Conservation (phyloP, 495 filamentous ascomycete genomes). For the Hypoxylon lienhwacheense region DNA sequence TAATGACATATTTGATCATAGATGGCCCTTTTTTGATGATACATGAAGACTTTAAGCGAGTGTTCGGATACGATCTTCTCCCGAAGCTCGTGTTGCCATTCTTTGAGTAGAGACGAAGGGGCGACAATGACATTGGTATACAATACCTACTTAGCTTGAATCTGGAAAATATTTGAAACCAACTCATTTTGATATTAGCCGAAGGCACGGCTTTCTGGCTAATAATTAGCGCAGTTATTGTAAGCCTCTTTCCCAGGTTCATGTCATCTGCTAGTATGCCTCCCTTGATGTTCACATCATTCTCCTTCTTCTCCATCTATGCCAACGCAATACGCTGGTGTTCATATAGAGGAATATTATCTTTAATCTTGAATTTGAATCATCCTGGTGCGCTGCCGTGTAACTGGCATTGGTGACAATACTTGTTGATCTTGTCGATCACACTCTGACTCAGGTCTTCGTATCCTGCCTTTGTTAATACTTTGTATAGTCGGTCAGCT, state of each 20-base stretch:
- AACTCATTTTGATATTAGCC: conserved; percentile 95
- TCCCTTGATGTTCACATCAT: conserved; percentile 66
- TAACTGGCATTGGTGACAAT: background rate
- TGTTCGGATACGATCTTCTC: conserved; percentile 75
- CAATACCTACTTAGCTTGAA: conserved; percentile 52
- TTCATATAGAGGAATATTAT: conserved; percentile 66
- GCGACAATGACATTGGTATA: conserved; percentile 86
- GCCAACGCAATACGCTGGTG: conserved; percentile 76
- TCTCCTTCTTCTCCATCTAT: conserved; percentile 78
- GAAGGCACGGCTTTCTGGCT: conserved; percentile 43
- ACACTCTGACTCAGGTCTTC: background rate
- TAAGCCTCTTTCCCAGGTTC: conserved; percentile 30
- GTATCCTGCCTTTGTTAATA: background rate
- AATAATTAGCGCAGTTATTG: conserved; percentile 15
- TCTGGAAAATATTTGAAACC: conserved; percentile 68
- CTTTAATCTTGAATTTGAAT: conserved; percentile 1
- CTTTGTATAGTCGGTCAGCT: too few relatives aligned
- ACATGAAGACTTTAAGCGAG: conserved; percentile 65
- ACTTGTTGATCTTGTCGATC: background rate
- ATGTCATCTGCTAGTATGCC: conserved; percentile 66
- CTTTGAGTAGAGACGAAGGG: conserved; percentile 82
- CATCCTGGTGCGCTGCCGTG: background rate
- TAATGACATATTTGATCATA: conserved; percentile 57
- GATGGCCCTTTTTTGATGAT: conserved; percentile 55
- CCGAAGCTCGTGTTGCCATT: conserved; percentile 64